phyloP scores from a whole-genome alignment of 306 rosid genomes.

The Notholithocarpus densiflorus region DNA sequence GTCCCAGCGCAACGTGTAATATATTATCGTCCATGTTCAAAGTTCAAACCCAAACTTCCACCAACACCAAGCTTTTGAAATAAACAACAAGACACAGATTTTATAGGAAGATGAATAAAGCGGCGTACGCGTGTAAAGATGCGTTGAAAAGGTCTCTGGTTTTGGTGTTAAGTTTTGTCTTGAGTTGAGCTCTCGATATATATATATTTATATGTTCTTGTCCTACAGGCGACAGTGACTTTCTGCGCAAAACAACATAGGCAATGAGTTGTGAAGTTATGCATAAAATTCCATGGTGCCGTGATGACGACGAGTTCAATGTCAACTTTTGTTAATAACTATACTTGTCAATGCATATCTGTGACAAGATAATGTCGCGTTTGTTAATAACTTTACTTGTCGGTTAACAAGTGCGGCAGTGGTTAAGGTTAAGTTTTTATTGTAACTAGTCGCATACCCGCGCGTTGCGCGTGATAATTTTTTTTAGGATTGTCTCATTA shows the following conservation, averaged over 20 bases:
- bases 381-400: too few species aligned
- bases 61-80: background rate
- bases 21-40: slow-evolving; percentile 26
- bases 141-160: background rate
- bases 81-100: background rate
- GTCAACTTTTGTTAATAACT: background rate
- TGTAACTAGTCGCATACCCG: too few species aligned
- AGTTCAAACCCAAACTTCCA: background rate
- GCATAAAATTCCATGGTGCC: background rate
- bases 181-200: background rate
- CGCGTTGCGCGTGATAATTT: too few species aligned
- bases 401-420: too few species aligned
- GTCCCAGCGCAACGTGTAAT: slow-evolving; percentile 77
- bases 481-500: too few species aligned
- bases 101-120: background rate
- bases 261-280: background rate
- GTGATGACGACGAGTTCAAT: background rate
- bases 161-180: too few species aligned
- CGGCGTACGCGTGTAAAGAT: too few species aligned
- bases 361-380: too few species aligned
- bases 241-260: too few species aligned
- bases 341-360: background rate
- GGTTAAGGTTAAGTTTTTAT: too few species aligned
- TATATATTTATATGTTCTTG: too few species aligned
- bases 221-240: too few species aligned